Percentiles rank a stretch among this genome's conserved stretches.
Conservation (phyloP, 805 yeast genomes). For the Lipomyces spencermartinsiae region DNA sequence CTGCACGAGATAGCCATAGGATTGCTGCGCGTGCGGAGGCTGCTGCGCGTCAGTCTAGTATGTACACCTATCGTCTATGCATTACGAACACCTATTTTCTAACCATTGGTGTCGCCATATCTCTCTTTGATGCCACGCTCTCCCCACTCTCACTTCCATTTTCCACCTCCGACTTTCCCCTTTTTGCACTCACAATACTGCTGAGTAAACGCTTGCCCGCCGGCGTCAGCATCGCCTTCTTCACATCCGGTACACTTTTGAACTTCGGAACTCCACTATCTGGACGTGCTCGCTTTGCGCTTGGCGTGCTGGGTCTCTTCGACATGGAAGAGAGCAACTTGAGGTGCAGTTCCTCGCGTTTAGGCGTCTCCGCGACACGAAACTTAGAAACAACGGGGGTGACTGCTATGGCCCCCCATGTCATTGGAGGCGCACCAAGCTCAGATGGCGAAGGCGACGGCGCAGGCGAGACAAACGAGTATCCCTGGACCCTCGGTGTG, state of each 20-base stretch:
- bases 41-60: too few species aligned
- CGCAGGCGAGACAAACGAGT: slow-evolving; percentile 24
- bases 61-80: not conserved
- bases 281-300: slow-evolving; percentile 2
- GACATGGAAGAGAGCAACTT: slow-evolving; percentile 15
- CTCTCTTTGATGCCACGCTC: slow-evolving; percentile 7
- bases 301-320: not conserved
- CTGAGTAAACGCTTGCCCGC: slow-evolving; percentile 30
- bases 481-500: slow-evolving; percentile 29
- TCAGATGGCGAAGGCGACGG: slow-evolving; percentile 33
- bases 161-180: not conserved
- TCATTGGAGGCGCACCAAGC: slow-evolving; percentile 29
- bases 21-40: too few species aligned
- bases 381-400: slow-evolving; percentile 19
- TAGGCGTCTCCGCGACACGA: slow-evolving; percentile 29
- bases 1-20: too few species aligned
- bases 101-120: slow-evolving; percentile 11
- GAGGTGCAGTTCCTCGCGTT: slow-evolving; percentile 34
- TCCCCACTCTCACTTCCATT: not conserved
- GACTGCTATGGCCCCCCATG: slow-evolving; percentile 21
- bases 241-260: slow-evolving; percentile 17
- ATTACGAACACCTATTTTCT: not conserved
- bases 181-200: slow-evolving; percentile 18
- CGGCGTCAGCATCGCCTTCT: slow-evolving; percentile 25
- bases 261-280: slow-evolving; percentile 17